Evolutionary conservation across 352 stramenopile genomes (phyloP).

Genomic region (Globisporangium perplexum): DNA sequence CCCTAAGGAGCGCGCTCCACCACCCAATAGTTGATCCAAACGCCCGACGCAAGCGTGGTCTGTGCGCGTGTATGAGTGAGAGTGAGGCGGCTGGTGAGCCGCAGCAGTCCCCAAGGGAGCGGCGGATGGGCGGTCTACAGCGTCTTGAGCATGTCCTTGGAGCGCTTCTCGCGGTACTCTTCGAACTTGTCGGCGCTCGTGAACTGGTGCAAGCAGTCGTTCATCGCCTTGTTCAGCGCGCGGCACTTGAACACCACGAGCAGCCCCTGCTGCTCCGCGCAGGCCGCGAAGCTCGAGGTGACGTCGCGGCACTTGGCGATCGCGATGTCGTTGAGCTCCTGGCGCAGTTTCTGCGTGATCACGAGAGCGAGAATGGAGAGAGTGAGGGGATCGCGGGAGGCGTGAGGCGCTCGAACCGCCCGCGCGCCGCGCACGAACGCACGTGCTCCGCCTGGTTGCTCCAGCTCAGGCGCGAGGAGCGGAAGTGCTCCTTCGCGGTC

Average conservation of each 20-base stretch:
- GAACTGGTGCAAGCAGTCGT: slow-evolving; percentile 76
- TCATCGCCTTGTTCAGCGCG: slow-evolving; percentile 67
- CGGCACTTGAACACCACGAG: slow-evolving; percentile 75
- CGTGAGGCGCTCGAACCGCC: too few species aligned
- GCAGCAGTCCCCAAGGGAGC: too few species aligned
- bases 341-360: slow-evolving; percentile 75
- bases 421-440: slow-evolving; percentile 6
- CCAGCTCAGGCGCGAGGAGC: slow-evolving; percentile 73
- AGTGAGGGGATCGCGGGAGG: too few species aligned
- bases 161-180: slow-evolving; percentile 53
- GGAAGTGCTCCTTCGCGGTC: slow-evolving; percentile 64
- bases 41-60: background rate
- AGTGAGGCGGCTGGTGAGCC: background rate
- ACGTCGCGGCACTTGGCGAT: slow-evolving; percentile 65
- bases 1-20: background rate
- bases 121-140: slow-evolving; percentile 2
- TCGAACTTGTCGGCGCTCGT: slow-evolving; percentile 75
- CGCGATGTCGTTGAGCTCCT: slow-evolving; percentile 79
- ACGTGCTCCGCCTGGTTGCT: slow-evolving; percentile 83
- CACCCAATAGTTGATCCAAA: background rate
- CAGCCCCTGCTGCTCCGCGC: slow-evolving; percentile 57
- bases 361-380: too few species aligned
- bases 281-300: slow-evolving; percentile 56
- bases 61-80: background rate
- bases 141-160: slow-evolving; percentile 36